These are phyloP conservation scores for Chlorella sp. DNA, from an alignment of 139 green algal genomes.

Conservation along the genomic window DNA sequence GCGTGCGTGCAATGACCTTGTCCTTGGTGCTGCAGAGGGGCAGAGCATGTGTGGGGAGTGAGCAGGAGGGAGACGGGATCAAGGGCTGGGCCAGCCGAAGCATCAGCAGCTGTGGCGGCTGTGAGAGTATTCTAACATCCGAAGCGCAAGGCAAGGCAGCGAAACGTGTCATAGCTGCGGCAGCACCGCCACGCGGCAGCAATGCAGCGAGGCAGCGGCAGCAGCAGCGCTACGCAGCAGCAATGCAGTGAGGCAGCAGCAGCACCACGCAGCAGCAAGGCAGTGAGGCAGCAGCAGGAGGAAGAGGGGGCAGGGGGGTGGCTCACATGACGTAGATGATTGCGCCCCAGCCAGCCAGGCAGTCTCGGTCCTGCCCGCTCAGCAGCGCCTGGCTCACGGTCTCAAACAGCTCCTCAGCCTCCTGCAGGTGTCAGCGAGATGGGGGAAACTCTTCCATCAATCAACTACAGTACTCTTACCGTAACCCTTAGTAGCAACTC, in stretches of 20 bases:
- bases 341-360: constrained; percentile 95
- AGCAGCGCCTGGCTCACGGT: constrained; percentile 92
- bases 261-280: background rate
- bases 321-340: constrained; percentile 92
- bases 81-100: background rate
- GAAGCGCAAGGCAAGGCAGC: no score
- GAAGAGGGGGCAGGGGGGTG: background rate
- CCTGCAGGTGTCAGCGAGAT: constrained; percentile 47
- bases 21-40: constrained; percentile 75
- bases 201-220: no score
- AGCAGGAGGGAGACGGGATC: background rate
- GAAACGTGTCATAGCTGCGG: background rate
- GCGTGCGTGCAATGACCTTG: constrained; percentile 79
- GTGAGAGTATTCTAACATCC: background rate
- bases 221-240: background rate
- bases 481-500: no score
- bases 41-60: background rate
- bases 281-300: background rate
- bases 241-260: background rate
- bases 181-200: no score
- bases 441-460: no score
- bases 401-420: constrained; percentile 98
- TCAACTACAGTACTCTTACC: no score
- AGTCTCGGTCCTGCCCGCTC: constrained; percentile 92
- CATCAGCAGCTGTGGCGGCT: background rate